Evolutionary conservation across 805 yeast species (phyloP), one percentile per base, ranked within the genome.

Genomic region (Cyberlindnera galapagoensis): DNA sequence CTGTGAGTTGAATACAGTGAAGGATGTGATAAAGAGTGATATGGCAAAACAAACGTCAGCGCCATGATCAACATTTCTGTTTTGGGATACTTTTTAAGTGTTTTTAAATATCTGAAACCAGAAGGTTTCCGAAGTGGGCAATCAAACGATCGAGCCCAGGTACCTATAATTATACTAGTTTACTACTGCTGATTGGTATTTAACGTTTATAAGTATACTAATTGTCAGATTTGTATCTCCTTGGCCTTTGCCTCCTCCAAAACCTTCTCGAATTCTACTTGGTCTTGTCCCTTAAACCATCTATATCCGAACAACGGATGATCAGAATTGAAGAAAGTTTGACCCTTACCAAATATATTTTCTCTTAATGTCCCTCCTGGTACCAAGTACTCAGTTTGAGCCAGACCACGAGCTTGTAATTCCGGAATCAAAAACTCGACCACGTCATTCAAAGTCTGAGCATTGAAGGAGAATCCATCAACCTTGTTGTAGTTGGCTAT

Each of bases 391-490:
- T 35, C 11, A 38, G 48, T 42, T 57, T 60, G 51, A 10, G 48
- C 53, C 15, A 57, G 47, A 7, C 63, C 65, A 26, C 63, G 49
- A 14, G 36, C 39, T 36, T 54, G 53, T 25, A 65, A 47, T 31
- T 54, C 67, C 9, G 69, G 68, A 15, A 65, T 43, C 21, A 65
- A 39, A 18, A 38, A 40, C 8, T 62, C 57, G 12, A 59, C 58
- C 12, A 63, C 37, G 9, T 65, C 67, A 38, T 63, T 62, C 39
- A 60, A 63, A 11, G 60, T 44, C 9, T 52, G 39, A 14, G 56
- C 46, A 7, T 63, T 56, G 30, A 66, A 50, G 38, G 67, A 67
- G 44, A 67, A 66, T 2, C 72, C 72, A 40, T 67, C 71, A 11
- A 66, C 54, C 26, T 57, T 65, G 8, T 63, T 49, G 5, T 51